Percentiles rank a stretch among this genome's conserved stretches.
These are phyloP conservation scores for Podaxis sp. DNA, from an alignment of 768 basidiomycete genomes.

Conservation along the genomic window DNA sequence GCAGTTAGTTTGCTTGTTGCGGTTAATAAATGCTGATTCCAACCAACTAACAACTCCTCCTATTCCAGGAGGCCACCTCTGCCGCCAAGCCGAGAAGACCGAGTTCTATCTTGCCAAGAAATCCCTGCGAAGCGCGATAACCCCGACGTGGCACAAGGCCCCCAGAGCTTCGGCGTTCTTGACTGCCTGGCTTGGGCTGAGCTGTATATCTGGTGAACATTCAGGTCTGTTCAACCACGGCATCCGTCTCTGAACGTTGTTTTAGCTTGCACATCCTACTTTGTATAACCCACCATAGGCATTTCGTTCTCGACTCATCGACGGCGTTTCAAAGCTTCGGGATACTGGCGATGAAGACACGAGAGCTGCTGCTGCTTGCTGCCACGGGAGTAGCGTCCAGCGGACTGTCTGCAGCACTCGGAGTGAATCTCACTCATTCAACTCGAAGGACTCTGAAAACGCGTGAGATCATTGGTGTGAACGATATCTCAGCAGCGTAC, in stretches of 20 bases:
- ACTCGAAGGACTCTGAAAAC: background rate
- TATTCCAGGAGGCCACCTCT: too few relatives aligned
- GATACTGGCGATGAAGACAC: background rate
- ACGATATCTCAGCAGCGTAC: conserved; percentile 25
- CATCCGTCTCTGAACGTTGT: background rate
- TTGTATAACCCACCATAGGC: background rate
- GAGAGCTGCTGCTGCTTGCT: background rate
- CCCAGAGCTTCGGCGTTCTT: background rate
- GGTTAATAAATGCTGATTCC: too few relatives aligned
- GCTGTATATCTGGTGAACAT: background rate
- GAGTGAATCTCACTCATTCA: background rate
- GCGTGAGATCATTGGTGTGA: conserved; percentile 4
- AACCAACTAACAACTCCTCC: too few relatives aligned
- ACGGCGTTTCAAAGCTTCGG: background rate
- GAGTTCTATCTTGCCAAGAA: background rate
- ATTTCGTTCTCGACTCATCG: background rate
- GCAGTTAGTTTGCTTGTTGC: too few relatives aligned
- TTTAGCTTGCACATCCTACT: background rate
- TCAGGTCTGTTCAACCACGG: background rate
- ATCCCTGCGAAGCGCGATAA: background rate
- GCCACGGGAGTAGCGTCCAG: background rate
- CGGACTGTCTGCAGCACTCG: background rate
- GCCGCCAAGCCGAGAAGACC: too few relatives aligned
- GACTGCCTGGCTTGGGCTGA: background rate
- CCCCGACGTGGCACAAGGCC: background rate